Evolutionary conservation across 352 stramenopile genomes (phyloP), one percentile per base, ranked within the genome.

Genomic region (Pythium oligandrum): DNA sequence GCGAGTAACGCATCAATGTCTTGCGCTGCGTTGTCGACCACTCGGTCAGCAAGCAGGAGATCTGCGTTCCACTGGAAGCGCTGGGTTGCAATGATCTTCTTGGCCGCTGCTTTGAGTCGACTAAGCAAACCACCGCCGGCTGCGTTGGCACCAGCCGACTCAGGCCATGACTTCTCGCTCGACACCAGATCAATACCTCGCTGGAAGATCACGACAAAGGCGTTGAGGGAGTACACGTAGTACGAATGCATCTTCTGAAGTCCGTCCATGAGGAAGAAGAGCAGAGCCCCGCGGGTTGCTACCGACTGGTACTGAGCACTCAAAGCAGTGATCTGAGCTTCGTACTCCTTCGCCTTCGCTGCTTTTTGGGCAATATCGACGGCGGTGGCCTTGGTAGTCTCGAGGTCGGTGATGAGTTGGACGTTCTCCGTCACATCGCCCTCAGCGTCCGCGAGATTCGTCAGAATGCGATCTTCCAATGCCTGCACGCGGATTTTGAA

Each of bases 201-300:
- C 53, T 98, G 91, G 59, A 98, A 96, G 55, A 98, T 96, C 17
- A 94, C 86, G 7, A 97, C 93, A 63, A 98, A 98, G 4, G 94
- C 90, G 53, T 96, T 96, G 32, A 98, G 72, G 10, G 88, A 97
- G 59, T 97, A 98, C 50, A 97, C 93, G 59, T 98, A 98, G 68
- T 97, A 98, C 48, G 90, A 81, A 59, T 98, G 91, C 50, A 98
- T 90, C 35, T 92, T 95, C 43, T 90, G 58, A 37, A 98, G 69
- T 6, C 87, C 83, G 59, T 97, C 92, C 83, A 98, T 96, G 43
- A 98, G 67, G 70, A 98, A 98, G 68, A 98, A 98, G 3, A 98
- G 72, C 57, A 98, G 61, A n/a, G 90, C 88, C 7, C 88, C 90
- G n/a, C 94, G 78, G 32, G 65, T 80, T 4, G 93, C 94, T 12